phyloP scores from a whole-genome alignment of 139 green algal species.

The Volvox reticuliferus region DNA sequence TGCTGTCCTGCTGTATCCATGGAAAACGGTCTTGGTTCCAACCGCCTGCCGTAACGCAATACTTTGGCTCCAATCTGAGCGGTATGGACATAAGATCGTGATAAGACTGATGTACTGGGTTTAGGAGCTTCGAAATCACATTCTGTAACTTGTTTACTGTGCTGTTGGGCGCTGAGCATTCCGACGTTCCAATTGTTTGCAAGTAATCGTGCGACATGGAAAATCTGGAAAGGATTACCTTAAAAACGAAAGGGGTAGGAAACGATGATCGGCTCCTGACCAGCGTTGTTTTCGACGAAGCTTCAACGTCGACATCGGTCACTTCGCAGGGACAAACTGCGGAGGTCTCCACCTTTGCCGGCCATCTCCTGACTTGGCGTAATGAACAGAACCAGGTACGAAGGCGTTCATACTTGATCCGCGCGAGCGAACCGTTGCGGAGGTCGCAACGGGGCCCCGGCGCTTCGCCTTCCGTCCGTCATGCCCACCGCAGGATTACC shows the following conservation, averaged over 20 bases:
- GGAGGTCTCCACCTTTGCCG: conserved; percentile 37
- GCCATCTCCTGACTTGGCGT: conserved; percentile 50
- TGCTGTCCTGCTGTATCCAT: too few relatives aligned
- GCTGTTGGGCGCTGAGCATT: too few relatives aligned
- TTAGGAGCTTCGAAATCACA: too few relatives aligned
- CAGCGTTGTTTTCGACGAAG: too few relatives aligned
- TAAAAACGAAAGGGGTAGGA: conserved; percentile 4
- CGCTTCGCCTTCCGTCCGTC: neutral
- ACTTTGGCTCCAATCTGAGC: too few relatives aligned
- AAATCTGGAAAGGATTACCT: neutral
- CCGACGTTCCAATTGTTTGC: too few relatives aligned
- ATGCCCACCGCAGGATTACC: conserved; percentile 67
- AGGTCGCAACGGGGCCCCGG: neutral
- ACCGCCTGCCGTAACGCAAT: too few relatives aligned
- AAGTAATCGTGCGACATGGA: neutral
- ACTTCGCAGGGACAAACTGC: conserved; percentile 44
- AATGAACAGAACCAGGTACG: conserved; percentile 35
- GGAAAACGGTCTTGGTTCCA: too few relatives aligned
- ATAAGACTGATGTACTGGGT: too few relatives aligned
- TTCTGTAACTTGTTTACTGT: too few relatives aligned
- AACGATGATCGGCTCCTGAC: neutral
- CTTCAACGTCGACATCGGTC: too few relatives aligned
- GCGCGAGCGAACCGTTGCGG: neutral
- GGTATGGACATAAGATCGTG: too few relatives aligned
- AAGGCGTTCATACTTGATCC: neutral